Base-by-base conservation (phyloP, 2,329 filamentous ascomycete genomes). In the Mariannaea elegans region DNA sequence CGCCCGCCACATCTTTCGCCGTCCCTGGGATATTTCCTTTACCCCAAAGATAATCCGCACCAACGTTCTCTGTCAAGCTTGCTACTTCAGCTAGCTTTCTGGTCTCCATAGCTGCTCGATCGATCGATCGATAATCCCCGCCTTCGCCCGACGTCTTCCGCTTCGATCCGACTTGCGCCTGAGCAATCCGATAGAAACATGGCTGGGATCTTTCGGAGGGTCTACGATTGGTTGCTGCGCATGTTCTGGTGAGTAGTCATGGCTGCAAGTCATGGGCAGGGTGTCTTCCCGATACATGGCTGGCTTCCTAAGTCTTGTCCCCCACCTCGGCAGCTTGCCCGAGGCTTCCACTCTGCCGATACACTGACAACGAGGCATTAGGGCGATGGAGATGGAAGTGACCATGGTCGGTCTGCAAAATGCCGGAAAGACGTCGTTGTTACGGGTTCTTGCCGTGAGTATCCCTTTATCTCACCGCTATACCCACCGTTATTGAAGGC, bases 341-440 rank as follows among this genome's bases (percentile, higher is more conserved):
- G 49, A 41, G 56, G 24, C 47, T 59, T 62, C 56, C 42, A 60
- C 52, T 65, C 58, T 36, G 56, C 65, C 68, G 59, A 67, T 59
- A 66, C 65, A 64, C 60, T 73, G 63, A 73, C 56, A 16, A 44
- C 38, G 39, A 18, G 34, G 24, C 50, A 58, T 63, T 67, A 97
- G 94, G 95, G 93, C 94, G 69, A 97, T 94, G 68, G 95, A 99
- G 83, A 97, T 99, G 94, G 95, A 99, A 80, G 94, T 99, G 76
- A 98, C 95, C 70, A 97, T 99, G 90, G 94, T 99, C 76, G 95
- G 95, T 21, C 82, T 99, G 75, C 95, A 99, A 77, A 98, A 98
- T 81, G 95, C 95, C 60, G 95, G 95, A 73, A 99, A 99, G 82
- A 98, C 95, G 36, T 98, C 94, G 63, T 80, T 99, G 73, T 83